These are phyloP conservation scores for Lipomyces mesembrius DNA, from an alignment of 805 yeast species.

Conservation along the genomic window DNA sequence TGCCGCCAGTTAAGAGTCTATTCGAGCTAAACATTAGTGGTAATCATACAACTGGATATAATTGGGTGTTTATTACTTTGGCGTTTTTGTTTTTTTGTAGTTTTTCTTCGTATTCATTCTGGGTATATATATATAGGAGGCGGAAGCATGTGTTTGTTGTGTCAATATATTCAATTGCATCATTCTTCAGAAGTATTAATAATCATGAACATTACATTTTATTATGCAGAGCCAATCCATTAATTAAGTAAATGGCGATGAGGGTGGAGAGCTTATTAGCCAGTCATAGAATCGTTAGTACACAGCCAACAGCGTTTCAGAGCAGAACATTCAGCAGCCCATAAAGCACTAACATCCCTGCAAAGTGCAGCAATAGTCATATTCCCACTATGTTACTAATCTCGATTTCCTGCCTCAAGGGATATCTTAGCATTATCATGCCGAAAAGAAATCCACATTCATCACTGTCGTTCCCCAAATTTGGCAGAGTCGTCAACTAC, in stretches of 20 bases:
- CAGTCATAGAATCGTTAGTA: too few relatives aligned
- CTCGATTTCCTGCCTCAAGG: constrained; percentile 66
- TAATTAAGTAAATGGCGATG: too few relatives aligned
- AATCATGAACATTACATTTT: neutral
- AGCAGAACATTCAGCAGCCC: constrained; percentile 10
- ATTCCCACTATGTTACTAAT: constrained; percentile 59
- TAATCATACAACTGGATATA: neutral
- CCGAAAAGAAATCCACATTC: constrained; percentile 68
- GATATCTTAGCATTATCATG: constrained; percentile 77
- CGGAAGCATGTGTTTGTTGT: neutral
- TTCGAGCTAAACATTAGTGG: neutral
- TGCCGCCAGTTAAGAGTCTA: constrained; percentile 5
- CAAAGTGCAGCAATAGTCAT: constrained; percentile 29
- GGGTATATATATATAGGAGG: neutral
- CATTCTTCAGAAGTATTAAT: neutral
- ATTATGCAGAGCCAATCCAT: too few relatives aligned
- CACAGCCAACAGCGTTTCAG: neutral
- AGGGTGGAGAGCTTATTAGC: too few relatives aligned
- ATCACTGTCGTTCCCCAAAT: constrained; percentile 7
- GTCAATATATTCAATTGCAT: neutral
- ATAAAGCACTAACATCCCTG: constrained; percentile 15
- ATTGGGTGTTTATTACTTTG: neutral
- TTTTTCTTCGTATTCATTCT: neutral
- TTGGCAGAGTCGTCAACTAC: constrained; percentile 59
- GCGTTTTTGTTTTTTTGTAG: neutral